These are phyloP conservation scores for Ballota nigra DNA, from an alignment of 257 asterid species.

Conservation along the genomic window DNA sequence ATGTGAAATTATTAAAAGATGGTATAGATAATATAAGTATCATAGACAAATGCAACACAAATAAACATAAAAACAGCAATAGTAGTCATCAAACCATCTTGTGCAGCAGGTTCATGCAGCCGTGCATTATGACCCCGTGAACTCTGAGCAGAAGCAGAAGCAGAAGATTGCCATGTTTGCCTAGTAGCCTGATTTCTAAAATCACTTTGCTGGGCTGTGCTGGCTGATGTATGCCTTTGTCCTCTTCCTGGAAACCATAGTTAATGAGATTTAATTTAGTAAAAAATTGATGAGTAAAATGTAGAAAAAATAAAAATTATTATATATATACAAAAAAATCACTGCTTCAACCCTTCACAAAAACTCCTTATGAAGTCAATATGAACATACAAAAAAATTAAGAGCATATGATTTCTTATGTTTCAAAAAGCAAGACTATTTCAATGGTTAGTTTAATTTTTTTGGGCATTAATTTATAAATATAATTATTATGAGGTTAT, in stretches of 20 bases:
- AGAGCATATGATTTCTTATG: neutral
- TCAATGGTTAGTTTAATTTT: neutral
- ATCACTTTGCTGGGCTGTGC: conserved; percentile 55
- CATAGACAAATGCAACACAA: neutral
- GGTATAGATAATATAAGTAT: neutral
- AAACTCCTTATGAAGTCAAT: neutral
- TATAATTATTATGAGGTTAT: neutral
- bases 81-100: conserved; percentile 49
- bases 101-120: conserved; percentile 41
- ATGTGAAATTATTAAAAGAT: neutral
- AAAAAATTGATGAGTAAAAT: neutral
- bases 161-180: conserved; percentile 64
- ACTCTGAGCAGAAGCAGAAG: conserved; percentile 46
- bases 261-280: conserved; percentile 15
- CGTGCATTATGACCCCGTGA: conserved; percentile 46
- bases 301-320: neutral
- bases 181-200: conserved; percentile 50
- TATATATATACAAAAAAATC: neutral
- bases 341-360: neutral
- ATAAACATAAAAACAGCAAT: conserved; percentile 6
- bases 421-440: neutral
- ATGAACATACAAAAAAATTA: neutral
- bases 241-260: conserved; percentile 61
- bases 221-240: conserved; percentile 51
- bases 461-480: neutral